Conservation (phyloP, 495 filamentous ascomycete genomes). For the Cladorrhinum samala region DNA sequence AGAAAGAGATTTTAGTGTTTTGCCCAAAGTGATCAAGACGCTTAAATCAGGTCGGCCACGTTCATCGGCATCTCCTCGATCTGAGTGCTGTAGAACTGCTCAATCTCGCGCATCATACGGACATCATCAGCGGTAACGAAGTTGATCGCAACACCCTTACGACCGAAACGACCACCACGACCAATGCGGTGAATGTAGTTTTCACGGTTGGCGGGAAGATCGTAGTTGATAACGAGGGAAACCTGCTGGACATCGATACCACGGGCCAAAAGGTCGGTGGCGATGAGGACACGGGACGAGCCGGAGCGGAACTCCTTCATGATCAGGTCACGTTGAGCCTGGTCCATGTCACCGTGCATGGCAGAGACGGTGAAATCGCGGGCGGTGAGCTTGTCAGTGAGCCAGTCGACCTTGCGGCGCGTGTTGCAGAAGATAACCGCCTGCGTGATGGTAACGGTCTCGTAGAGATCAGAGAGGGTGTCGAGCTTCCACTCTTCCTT, state of each 20-base stretch:
- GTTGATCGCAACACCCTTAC: conserved; percentile 99
- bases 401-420: conserved; percentile 97
- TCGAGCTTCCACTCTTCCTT: conserved; percentile 99
- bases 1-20: conserved; percentile 19
- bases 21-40: conserved; percentile 4
- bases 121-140: conserved; percentile 98
- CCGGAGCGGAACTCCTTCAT: conserved; percentile 99
- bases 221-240: conserved; percentile 99
- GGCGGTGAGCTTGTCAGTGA: conserved; percentile 97
- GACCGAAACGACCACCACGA: conserved; percentile 88
- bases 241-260: conserved; percentile 99
- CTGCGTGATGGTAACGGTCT: conserved; percentile 97
- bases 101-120: conserved; percentile 94
- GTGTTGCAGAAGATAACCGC: conserved; percentile 99
- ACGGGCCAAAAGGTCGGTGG: conserved; percentile 93
- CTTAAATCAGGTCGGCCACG: conserved; percentile 58
- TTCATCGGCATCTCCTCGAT: conserved; percentile 99
- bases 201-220: conserved; percentile 96
- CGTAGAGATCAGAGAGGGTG: conserved; percentile 98
- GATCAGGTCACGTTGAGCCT: conserved; percentile 94
- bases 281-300: conserved; percentile 94
- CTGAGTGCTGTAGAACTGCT: conserved; percentile 94
- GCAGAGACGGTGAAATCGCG: conserved; percentile 96
- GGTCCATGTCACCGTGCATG: conserved; percentile 99
- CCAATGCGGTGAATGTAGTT: conserved; percentile 99